Base-by-base conservation (phyloP, 345 rosid species). In the Eucalyptus curtisii region DNA sequence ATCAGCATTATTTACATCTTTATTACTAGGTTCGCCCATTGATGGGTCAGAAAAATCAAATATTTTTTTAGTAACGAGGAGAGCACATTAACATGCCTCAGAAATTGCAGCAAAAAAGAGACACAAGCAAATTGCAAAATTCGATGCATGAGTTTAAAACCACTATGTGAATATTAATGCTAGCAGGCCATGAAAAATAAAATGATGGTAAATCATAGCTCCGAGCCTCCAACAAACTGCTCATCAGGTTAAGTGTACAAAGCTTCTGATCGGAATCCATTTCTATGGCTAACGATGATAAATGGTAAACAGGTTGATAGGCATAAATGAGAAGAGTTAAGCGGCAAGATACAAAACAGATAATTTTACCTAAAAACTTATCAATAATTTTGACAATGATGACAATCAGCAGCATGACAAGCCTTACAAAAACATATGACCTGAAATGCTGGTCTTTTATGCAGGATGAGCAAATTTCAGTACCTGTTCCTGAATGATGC, bases 401-500 rank as follows among this genome's bases (percentile, higher is more conserved):
- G 57, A 86, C 66, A 25, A 86, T 31, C 45, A 5, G 30, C 48
- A 45, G 86, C 55, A 85, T 85, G 50, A 37, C 66, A 50, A 86
- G 31, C 64, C 87, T 88, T 87, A 17, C 14, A 84, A 87, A 47
- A 85, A 31, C 53, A 49, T 4, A 52, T 11, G 47, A 76, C 16
- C 47, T 22, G 30, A 6, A 76, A 20, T n/a, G 13, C 84, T 9
- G 1, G 15, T 76, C 84, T 76, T 11, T 20, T 76, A 86, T 71
- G 33, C 86, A 87, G 68, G 42, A 1, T 5, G 4, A 89, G 53
- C 22, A 84, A 89, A 87, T 24, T 64, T 87, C 57, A 88, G 24
- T 88, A 97, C 99, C 99, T 98, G 99, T 93, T 98, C 99, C 92
- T 97, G 99, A 92, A 97, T 97, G 87, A 97, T 98, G 92, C 99